Evolutionary conservation across 305 asterid genomes (phyloP), one percentile per base, ranked within the genome.

Genomic region (Solanum hybrid): DNA sequence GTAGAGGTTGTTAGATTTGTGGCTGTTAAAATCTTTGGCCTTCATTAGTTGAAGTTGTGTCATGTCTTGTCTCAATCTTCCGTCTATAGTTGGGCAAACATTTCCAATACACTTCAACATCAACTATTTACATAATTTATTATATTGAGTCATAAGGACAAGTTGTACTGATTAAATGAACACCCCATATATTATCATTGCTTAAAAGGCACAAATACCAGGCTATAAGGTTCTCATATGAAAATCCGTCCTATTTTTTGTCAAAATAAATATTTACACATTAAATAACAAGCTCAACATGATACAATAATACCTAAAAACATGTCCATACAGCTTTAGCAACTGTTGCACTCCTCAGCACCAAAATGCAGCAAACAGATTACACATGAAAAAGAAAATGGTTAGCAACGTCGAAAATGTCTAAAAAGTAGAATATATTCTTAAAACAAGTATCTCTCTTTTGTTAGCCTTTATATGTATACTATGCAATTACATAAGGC

Each of bases 401-500:
- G 86, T 80, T 38, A 80, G 86, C 13, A 26, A 38, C 4, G 35
- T 80, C 14, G 34, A 38, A 80, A 19, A 45, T 45, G 73, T 84
- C 37, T 82, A 10, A 51, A 31, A 82, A 29, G 73, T 29, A 29
- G 12, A 51, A 45, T 31, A 84, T 45, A 31, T 71, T 84, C 31
- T 82, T 82, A 17, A 10, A 84, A 85, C 75, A 56, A 31, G 76
- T 31, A 19, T 85, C 75, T 51, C 40, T 17, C 45, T 85, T 11
- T 11, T 56, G 87, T 51, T 85, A 85, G 87, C 87, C 87, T 56
- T 85, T 31, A 22, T 60, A 51, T 56, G 51, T 51, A 85, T 56
- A 26, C 76, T 85, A 31, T 31, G 29, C 19, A 85, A 85, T 90
- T 94, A 96, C 24, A 93, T 26, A 84, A 94, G 93, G 77, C 97